Conservation (phyloP, 257 asterid genomes). For the Cynanchum wilfordii region DNA sequence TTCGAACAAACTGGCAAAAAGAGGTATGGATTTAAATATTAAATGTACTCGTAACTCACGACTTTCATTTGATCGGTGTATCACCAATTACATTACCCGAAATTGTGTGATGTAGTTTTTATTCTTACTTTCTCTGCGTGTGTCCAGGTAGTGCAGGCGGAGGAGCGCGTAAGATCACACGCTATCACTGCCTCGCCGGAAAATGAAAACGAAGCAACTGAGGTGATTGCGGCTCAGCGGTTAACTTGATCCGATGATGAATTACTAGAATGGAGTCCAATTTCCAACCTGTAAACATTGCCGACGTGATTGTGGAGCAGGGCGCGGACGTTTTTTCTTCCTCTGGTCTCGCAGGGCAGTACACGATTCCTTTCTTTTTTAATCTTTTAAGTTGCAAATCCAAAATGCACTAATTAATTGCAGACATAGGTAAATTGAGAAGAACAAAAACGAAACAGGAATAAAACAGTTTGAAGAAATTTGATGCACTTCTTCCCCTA, state of each 20-base stretch:
- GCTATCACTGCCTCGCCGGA: slow-evolving; percentile 27
- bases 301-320: too few species aligned
- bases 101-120: too few species aligned
- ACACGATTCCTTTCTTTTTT: too few species aligned
- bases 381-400: too few species aligned
- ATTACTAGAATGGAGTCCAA: neutral
- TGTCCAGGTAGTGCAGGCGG: slow-evolving; percentile 53
- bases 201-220: slow-evolving; percentile 25
- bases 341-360: too few species aligned
- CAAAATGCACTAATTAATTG: too few species aligned
- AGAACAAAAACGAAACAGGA: too few species aligned
- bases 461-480: too few species aligned
- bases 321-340: too few species aligned
- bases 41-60: neutral
- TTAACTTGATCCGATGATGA: neutral
- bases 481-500: too few species aligned
- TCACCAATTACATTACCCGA: too few species aligned
- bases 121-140: neutral
- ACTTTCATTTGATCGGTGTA: neutral
- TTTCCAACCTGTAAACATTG: neutral
- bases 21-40: slow-evolving; percentile 38
- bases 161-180: slow-evolving; percentile 37
- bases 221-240: slow-evolving; percentile 4
- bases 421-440: too few species aligned
- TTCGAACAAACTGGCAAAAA: slow-evolving; percentile 52